Evolutionary conservation across 2,329 filamentous ascomycete genomes (phyloP).

Genomic region (Colletotrichum sp.): DNA sequence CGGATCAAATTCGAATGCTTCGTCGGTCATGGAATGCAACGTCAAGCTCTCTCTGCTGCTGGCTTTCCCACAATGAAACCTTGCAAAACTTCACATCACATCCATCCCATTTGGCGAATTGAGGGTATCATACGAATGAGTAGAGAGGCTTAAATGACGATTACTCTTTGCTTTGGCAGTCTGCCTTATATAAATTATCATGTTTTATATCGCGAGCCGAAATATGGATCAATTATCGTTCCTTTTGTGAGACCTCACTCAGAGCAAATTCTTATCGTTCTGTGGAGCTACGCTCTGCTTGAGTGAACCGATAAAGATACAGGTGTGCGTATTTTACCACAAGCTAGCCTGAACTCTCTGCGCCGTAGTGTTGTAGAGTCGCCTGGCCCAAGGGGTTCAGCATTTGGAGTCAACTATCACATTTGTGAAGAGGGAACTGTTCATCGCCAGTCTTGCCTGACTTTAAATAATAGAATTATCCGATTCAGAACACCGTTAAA

Average conservation of each 20-base stretch:
- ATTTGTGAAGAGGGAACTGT: not conserved
- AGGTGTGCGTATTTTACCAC: fast-evolving
- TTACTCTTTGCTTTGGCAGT: not conserved
- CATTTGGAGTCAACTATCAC: too few relatives aligned
- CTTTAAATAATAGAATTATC: fast-evolving
- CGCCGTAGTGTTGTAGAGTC: not conserved
- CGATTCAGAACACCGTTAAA: not conserved
- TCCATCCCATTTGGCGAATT: not conserved
- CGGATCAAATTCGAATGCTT: not conserved
- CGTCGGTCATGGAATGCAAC: not conserved
- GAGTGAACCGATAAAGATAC: not conserved
- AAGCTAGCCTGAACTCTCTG: fast-evolving
- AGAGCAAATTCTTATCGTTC: fast-evolving
- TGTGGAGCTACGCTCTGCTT: not conserved
- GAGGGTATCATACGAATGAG: not conserved
- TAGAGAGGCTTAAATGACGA: not conserved
- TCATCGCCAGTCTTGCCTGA: not conserved
- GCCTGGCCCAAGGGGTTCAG: too few relatives aligned
- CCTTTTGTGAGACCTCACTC: not conserved
- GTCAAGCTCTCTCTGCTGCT: not conserved
- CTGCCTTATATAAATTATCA: not conserved
- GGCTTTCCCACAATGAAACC: not conserved
- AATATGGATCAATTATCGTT: not conserved
- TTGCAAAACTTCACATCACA: not conserved
- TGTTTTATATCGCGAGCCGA: not conserved